Conservation (phyloP, 2,329 filamentous ascomycete species). For the Hypoxylon sp. region DNA sequence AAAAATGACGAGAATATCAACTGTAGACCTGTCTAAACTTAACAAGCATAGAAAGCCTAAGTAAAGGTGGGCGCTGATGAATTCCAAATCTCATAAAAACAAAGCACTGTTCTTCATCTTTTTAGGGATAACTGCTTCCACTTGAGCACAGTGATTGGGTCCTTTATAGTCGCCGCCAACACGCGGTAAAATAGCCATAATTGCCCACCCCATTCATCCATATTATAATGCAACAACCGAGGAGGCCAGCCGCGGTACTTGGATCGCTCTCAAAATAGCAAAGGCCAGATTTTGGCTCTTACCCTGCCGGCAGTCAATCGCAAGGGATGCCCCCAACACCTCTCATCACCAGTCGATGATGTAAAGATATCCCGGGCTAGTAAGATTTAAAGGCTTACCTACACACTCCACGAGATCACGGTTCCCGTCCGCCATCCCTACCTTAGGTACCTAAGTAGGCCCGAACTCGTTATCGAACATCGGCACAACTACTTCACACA, state of each 20-base stretch:
- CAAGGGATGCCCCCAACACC: neutral
- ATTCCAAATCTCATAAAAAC: neutral
- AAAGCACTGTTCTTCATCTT: constrained; percentile 6
- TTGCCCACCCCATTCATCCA: constrained; percentile 27
- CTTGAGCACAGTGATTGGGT: constrained; percentile 12
- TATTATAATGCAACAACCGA: constrained; percentile 36
- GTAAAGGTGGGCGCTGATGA: too few species aligned
- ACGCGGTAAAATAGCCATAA: constrained; percentile 33
- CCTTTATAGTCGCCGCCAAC: constrained; percentile 5
- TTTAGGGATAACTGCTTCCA: neutral
- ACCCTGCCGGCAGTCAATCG: neutral
- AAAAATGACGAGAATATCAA: too few species aligned
- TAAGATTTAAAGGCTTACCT: constrained; percentile 8
- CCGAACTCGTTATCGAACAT: constrained; percentile 1
- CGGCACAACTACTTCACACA: constrained; percentile 57
- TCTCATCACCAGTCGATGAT: constrained; percentile 8
- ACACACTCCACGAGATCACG: neutral
- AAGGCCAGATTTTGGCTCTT: constrained; percentile 6
- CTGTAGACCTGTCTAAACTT: too few species aligned
- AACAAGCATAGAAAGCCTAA: too few species aligned
- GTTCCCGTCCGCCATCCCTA: neutral
- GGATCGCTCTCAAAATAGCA: constrained; percentile 30
- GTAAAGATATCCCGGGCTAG: neutral
- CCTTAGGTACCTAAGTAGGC: too few species aligned
- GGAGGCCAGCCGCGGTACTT: constrained; percentile 27